phyloP scores from a whole-genome alignment of 148 eudicot genomes.

The Simmondsia chinensis region DNA sequence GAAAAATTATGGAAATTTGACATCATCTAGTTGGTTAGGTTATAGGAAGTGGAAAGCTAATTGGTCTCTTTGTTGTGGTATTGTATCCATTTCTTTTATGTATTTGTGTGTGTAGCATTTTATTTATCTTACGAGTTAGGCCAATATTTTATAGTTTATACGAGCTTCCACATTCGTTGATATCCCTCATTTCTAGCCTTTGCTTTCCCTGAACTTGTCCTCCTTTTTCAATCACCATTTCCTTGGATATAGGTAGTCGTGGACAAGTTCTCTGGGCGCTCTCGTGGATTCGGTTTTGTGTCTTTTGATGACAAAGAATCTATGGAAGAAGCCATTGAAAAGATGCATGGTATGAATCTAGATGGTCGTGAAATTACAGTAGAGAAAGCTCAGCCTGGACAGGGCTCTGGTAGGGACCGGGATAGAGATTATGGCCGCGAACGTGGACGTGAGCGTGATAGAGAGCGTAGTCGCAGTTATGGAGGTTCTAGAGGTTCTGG shows the following conservation, averaged over 20 bases:
- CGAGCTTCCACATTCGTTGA: too few species aligned
- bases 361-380: slow-evolving; percentile 92
- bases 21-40: too few species aligned
- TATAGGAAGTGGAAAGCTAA: too few species aligned
- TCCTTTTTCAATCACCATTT: background rate
- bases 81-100: too few species aligned
- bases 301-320: slow-evolving; percentile 79
- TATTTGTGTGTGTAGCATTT: too few species aligned
- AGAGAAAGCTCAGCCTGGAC: slow-evolving; percentile 85
- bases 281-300: slow-evolving; percentile 97
- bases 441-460: slow-evolving; percentile 44
- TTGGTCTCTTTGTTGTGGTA: too few species aligned
- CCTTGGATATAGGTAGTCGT: slow-evolving; percentile 47
- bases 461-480: slow-evolving; percentile 37
- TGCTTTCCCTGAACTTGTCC: background rate
- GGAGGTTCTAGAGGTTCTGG: slow-evolving; percentile 66
- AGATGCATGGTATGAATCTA: slow-evolving; percentile 81
- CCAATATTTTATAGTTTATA: too few species aligned
- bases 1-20: too few species aligned
- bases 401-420: slow-evolving; percentile 53
- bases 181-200: background rate
- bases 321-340: slow-evolving; percentile 95
- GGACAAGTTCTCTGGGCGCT: slow-evolving; percentile 84
- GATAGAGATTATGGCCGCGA: slow-evolving; percentile 58
- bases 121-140: too few species aligned